phyloP scores from a whole-genome alignment of 1,284 basidiomycete genomes.

The Apiotrichum mycotoxinovorans region DNA sequence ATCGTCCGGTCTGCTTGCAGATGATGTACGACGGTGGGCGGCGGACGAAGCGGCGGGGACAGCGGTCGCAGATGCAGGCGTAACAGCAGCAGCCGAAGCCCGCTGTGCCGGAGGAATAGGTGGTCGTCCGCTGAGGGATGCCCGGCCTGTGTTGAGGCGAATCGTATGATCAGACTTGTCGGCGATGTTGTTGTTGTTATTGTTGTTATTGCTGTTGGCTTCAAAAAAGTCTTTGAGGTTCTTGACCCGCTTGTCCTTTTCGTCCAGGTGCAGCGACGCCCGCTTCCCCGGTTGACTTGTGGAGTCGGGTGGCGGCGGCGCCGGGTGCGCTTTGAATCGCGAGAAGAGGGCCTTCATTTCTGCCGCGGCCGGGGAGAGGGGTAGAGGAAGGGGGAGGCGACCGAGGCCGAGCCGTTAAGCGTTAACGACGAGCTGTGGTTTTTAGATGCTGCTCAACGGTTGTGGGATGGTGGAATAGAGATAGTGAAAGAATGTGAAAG shows the following conservation, averaged over 20 bases:
- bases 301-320: constrained; percentile 1
- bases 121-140: background rate
- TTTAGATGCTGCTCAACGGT: background rate
- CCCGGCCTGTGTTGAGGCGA: background rate
- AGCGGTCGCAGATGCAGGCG: too few relatives aligned
- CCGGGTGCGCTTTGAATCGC: constrained; percentile 22
- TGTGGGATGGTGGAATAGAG: background rate
- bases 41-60: too few relatives aligned
- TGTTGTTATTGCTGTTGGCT: background rate
- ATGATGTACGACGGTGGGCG: background rate
- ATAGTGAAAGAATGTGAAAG: background rate
- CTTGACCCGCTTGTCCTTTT: constrained; percentile 8
- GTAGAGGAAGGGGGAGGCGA: background rate
- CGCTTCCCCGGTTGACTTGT: background rate
- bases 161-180: background rate
- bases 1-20: background rate
- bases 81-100: background rate
- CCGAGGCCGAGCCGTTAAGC: background rate
- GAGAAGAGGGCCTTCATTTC: constrained; percentile 36
- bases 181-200: background rate
- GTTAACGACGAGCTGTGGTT: background rate
- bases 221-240: constrained; percentile 3
- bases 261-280: constrained; percentile 9
- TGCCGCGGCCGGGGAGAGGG: background rate
- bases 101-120: background rate